Conservation (phyloP, 164 flowering plant species). For the Annona squamosa region DNA sequence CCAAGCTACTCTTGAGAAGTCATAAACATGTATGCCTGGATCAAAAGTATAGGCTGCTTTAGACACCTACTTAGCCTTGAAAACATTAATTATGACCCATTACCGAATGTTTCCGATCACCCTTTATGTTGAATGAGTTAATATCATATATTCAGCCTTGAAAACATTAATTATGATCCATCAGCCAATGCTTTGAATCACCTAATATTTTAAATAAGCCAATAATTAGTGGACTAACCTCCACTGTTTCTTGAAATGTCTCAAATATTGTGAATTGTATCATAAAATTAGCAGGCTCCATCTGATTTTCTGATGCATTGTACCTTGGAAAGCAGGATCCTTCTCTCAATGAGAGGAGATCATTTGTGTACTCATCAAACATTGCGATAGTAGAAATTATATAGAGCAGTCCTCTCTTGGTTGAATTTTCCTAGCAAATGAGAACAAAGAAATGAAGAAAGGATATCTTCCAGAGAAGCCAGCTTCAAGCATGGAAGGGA, state of each 20-base stretch:
- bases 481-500: background rate
- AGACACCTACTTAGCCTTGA: background rate
- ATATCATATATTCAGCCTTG: too few relatives aligned
- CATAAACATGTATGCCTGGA: background rate
- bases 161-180: too few relatives aligned
- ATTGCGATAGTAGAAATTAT: conserved; percentile 23
- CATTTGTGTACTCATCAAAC: conserved; percentile 40
- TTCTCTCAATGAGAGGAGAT: conserved; percentile 29
- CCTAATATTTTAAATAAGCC: too few relatives aligned
- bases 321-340: conserved; percentile 47
- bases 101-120: too few relatives aligned
- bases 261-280: too few relatives aligned
- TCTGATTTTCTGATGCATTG: background rate
- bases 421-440: conserved; percentile 26
- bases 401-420: conserved; percentile 31
- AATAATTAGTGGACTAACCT: too few relatives aligned
- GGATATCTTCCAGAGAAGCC: background rate
- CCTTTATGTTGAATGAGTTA: background rate
- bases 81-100: background rate
- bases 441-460: background rate
- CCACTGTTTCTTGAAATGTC: too few relatives aligned
- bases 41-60: background rate
- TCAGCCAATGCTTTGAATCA: too few relatives aligned
- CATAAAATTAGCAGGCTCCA: background rate
- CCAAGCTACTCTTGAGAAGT: background rate